Base-by-base conservation (phyloP, 1,284 basidiomycete species). In the Microbotryum scabiosae region DNA sequence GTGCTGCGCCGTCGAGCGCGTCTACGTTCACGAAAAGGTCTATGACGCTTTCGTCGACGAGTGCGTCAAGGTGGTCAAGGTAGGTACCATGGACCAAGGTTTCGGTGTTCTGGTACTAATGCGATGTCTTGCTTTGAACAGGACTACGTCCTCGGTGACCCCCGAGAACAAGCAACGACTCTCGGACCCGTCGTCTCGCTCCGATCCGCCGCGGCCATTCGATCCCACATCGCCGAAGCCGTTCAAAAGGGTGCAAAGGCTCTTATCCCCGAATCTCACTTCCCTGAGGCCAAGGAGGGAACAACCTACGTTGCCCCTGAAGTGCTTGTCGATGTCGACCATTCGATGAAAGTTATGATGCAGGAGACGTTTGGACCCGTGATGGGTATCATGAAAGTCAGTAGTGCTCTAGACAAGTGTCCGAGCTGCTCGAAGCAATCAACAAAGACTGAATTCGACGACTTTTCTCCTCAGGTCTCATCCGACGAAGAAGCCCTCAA, bases 291-390 rank as follows among this genome's bases (percentile, higher is more conserved):
- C 0, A 81, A 84, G 72, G 76, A 79, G 43, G 88, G 85, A 5
- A 88, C 87, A 0, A 82, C 90, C 0, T 90, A 86, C 67, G 88
- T 97, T 51, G 88, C 85, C 0, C 93, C 93, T 0, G 87, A 90
- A 71, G 88, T 97, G 2, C 78, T 97, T 23, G 79, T 90, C 54
- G 80, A 94, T 67, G 93, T 97, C 14, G 77, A 91, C 72, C 92
- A 97, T 75, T 86, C 80, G 16, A 97, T 97, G 92, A 87, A 89
- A 23, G 78, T 96, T 44, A 96, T 97, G 92, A 88, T 77, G 78
- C 85, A 85, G 69, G 70, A 82, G 60, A 74, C 74, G 3, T 75
- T 75, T 67, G 93, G 93, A 0, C 93, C 93, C 1, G 82, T 92
- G 9, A 79, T 94, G 43, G 90, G 90, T 9, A 90, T 97, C 67